Percentiles rank a stretch among this genome's conserved stretches.
Conservation (phyloP, 179 eudicot species). For the Dionaea muscipula region DNA sequence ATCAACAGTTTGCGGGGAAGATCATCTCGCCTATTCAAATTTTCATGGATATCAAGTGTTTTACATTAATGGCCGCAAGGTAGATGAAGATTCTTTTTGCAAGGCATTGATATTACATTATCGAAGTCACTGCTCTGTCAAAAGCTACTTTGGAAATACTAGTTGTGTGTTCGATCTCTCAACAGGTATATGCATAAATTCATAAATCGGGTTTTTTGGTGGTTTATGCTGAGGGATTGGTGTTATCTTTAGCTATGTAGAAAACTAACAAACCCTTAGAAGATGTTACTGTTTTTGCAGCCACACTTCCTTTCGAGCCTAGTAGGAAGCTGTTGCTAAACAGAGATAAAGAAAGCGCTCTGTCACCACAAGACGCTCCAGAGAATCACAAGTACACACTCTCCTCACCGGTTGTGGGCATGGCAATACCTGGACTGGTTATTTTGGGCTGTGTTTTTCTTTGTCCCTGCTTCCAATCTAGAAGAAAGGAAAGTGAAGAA, state of each 20-base stretch:
- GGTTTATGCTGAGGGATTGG: not conserved
- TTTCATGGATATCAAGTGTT: slow-evolving; percentile 20
- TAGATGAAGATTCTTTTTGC: slow-evolving; percentile 28
- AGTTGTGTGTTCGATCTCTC: slow-evolving; percentile 20
- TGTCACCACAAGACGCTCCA: slow-evolving; percentile 14
- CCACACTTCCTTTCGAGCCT: slow-evolving; percentile 15
- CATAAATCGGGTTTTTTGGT: not conserved
- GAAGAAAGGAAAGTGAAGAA: slow-evolving; percentile 31
- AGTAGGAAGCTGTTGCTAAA: slow-evolving; percentile 46
- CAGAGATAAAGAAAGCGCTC: slow-evolving; percentile 20
- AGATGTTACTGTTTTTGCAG: slow-evolving; percentile 15
- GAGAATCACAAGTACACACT: slow-evolving; percentile 17
- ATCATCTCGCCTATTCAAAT: slow-evolving; percentile 22
- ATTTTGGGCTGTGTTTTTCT: slow-evolving; percentile 47
- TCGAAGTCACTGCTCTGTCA: slow-evolving; percentile 17
- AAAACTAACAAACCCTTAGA: not conserved
- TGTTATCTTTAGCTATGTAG: not conserved
- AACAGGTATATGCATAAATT: slow-evolving; percentile 19
- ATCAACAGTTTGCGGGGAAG: slow-evolving; percentile 24
- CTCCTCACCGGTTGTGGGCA: slow-evolving; percentile 33
- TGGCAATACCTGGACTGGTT: slow-evolving; percentile 57
- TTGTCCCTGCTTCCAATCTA: slow-evolving; percentile 59
- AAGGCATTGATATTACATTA: slow-evolving; percentile 19
- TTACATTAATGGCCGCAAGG: slow-evolving; percentile 30
- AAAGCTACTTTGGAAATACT: slow-evolving; percentile 2